These are phyloP conservation scores for Penicillium sp. DNA, from an alignment of 2,329 filamentous ascomycete species.

Conservation along the genomic window DNA sequence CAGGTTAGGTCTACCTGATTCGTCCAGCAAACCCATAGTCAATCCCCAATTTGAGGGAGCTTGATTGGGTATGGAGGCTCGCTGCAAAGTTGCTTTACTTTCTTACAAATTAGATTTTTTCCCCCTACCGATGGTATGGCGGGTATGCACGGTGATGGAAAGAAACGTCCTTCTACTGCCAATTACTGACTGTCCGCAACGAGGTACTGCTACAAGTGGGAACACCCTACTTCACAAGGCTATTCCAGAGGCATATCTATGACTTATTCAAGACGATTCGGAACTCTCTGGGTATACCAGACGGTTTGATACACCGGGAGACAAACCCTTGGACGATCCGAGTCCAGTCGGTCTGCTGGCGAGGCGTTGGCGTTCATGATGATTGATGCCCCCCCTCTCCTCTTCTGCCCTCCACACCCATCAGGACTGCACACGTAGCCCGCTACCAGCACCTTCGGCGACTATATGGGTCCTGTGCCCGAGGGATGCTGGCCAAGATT, in stretches of 20 bases:
- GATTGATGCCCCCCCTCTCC: background rate
- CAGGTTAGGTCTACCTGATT: background rate
- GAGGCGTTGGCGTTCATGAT: slow-evolving; percentile 20
- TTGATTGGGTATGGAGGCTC: background rate
- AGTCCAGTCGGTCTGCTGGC: slow-evolving; percentile 23
- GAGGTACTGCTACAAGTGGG: background rate
- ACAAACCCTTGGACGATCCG: slow-evolving; percentile 3
- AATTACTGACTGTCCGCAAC: background rate
- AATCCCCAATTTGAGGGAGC: background rate
- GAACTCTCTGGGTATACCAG: background rate
- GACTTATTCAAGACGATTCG: background rate
- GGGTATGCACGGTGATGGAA: slow-evolving; percentile 4
- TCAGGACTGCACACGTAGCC: slow-evolving; percentile 44
- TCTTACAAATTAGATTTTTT: background rate
- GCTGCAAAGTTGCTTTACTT: background rate
- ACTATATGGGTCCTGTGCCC: slow-evolving; percentile 20
- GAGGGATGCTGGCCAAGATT: slow-evolving; percentile 2
- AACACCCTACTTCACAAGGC: background rate
- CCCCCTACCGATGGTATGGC: background rate
- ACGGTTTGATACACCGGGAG: background rate
- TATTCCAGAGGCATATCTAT: background rate
- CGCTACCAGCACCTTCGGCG: slow-evolving; percentile 27
- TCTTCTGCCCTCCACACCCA: slow-evolving; percentile 27
- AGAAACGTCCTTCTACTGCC: background rate
- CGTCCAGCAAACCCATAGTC: background rate